Evolutionary conservation across 73 alveolate genomes (phyloP).

Genomic region (Tetrahymena thermophila): DNA sequence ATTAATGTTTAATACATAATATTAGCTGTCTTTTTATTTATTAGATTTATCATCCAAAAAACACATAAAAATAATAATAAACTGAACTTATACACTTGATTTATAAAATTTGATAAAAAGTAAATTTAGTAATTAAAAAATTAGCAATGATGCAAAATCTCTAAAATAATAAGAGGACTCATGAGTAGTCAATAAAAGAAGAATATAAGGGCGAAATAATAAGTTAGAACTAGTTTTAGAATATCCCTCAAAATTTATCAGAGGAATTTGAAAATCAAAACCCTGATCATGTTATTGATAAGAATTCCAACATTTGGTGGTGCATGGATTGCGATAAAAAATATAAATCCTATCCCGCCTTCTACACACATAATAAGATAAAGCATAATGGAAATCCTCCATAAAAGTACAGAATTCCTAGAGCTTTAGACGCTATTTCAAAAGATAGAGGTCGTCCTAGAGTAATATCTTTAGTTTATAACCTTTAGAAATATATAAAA

Average conservation of each 20-base stretch:
- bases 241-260: not conserved
- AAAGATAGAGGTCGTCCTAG: conserved; percentile 5
- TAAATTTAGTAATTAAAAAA: not conserved
- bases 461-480: not conserved
- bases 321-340: not conserved
- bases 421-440: not conserved
- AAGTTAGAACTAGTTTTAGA: not conserved
- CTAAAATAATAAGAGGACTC: not conserved
- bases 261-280: not conserved
- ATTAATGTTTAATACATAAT: not conserved
- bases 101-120: not conserved
- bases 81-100: not conserved
- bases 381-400: not conserved
- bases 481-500: no score
- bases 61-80: no score
- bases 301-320: not conserved
- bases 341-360: not conserved
- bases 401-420: not conserved
- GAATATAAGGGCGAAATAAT: not conserved
- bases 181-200: not conserved
- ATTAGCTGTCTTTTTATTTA: not conserved
- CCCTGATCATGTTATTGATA: not conserved
- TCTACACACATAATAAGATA: not conserved
- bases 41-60: not conserved
- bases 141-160: not conserved